phyloP scores from a whole-genome alignment of 2,329 filamentous ascomycete species.

The Penicillium sp. region DNA sequence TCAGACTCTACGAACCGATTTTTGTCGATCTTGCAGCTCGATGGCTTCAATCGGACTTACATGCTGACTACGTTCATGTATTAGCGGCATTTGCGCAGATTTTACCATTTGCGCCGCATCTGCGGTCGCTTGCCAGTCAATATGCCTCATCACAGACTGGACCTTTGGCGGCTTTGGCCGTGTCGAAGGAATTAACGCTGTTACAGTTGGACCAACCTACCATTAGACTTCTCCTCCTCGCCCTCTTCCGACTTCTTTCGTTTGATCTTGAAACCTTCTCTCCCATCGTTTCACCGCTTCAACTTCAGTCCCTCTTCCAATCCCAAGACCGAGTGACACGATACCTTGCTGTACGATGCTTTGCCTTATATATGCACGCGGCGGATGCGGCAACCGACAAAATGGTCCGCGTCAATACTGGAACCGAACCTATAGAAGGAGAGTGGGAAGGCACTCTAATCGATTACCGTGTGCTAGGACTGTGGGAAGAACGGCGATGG shows the following conservation, averaged over 20 bases:
- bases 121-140: slow-evolving; percentile 68
- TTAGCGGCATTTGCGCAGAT: slow-evolving; percentile 75
- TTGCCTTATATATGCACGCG: slow-evolving; percentile 73
- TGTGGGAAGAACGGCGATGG: slow-evolving; percentile 63
- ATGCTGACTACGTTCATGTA: slow-evolving; percentile 41
- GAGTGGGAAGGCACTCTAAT: slow-evolving; percentile 71
- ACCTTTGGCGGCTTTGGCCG: slow-evolving; percentile 33
- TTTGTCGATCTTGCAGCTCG: slow-evolving; percentile 80
- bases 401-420: slow-evolving; percentile 66
- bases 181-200: slow-evolving; percentile 29
- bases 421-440: slow-evolving; percentile 61
- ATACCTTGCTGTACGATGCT: slow-evolving; percentile 77
- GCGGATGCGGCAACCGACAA: slow-evolving; percentile 75
- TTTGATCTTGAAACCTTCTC: slow-evolving; percentile 70
- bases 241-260: slow-evolving; percentile 74
- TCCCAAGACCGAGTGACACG: slow-evolving; percentile 60
- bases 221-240: slow-evolving; percentile 56
- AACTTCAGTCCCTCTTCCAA: slow-evolving; percentile 66
- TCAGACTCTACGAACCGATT: slow-evolving; percentile 68
- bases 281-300: slow-evolving; percentile 61
- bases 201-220: slow-evolving; percentile 37
- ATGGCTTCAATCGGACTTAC: slow-evolving; percentile 57
- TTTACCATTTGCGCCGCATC: slow-evolving; percentile 75
- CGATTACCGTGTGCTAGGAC: slow-evolving; percentile 71
- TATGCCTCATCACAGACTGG: slow-evolving; percentile 35